Evolutionary conservation across 306 rosid genomes (phyloP).

Genomic region (Canavalia ensiformis): DNA sequence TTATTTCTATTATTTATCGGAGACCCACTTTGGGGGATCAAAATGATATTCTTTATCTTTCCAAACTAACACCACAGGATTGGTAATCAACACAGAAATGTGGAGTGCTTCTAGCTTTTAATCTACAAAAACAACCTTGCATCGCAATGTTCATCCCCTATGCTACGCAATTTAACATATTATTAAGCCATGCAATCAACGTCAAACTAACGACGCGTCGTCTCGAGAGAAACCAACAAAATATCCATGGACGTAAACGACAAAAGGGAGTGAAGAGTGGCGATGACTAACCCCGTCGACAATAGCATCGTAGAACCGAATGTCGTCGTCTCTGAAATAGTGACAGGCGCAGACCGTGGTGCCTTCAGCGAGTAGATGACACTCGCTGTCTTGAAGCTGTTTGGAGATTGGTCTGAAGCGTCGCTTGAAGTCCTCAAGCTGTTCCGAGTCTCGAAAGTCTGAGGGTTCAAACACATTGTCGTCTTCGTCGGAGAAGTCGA

Average conservation of each 20-base stretch:
- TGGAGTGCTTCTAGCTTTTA: not conserved
- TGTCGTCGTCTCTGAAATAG: not conserved
- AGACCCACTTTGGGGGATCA: no score
- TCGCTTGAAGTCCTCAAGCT: not conserved
- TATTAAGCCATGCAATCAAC: not conserved
- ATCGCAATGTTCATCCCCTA: not conserved
- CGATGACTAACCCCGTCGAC: slow-evolving; percentile 35
- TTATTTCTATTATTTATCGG: no score
- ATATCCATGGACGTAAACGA: not conserved
- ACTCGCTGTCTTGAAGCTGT: slow-evolving; percentile 55
- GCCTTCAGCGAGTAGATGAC: not conserved
- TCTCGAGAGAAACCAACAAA: no score
- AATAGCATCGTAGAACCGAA: slow-evolving; percentile 55
- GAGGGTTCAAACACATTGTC: slow-evolving; percentile 15
- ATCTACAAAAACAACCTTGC: not conserved
- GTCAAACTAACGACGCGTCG: no score
- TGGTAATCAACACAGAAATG: not conserved
- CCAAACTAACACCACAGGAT: no score
- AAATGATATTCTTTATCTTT: no score
- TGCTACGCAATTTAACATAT: not conserved
- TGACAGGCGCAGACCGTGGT: slow-evolving; percentile 48
- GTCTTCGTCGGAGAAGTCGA: not conserved
- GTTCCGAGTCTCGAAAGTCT: not conserved
- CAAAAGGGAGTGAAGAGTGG: no score
- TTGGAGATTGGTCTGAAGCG: slow-evolving; percentile 50